Evolutionary conservation across 2,329 filamentous ascomycete species (phyloP).

Genomic region (Phyllosticta capitalensis): DNA sequence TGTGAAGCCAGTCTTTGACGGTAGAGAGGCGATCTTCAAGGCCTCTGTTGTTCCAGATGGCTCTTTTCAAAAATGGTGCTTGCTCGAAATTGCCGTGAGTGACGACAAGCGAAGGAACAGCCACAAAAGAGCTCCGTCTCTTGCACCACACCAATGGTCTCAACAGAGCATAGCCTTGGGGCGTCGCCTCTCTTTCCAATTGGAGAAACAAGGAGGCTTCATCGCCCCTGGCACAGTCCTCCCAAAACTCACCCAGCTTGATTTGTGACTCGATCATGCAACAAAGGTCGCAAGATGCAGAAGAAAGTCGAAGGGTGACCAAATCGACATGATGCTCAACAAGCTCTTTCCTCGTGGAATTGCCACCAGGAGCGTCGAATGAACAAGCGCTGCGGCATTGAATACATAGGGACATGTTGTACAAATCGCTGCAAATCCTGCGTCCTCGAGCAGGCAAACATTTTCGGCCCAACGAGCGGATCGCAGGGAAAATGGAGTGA

Average conservation of each 20-base stretch:
- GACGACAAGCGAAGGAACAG: neutral
- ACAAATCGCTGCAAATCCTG: neutral
- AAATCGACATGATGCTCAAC: neutral
- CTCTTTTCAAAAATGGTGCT: neutral
- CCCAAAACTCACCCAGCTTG: neutral
- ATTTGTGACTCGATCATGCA: neutral
- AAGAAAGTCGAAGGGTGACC: neutral
- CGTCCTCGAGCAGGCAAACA: neutral
- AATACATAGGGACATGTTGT: neutral
- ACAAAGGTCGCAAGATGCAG: neutral
- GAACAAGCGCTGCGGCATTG: neutral
- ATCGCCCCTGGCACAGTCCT: neutral
- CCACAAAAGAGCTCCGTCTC: neutral
- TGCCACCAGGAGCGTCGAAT: neutral
- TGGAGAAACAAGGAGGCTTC: neutral
- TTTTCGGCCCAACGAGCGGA: neutral
- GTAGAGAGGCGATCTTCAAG: neutral
- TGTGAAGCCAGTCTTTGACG: neutral
- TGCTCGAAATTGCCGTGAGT: neutral
- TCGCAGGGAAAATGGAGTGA: neutral
- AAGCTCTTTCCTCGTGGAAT: neutral
- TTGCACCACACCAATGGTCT: neutral
- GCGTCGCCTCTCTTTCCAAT: neutral
- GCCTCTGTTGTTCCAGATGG: neutral
- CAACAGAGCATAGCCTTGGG: neutral